These are phyloP conservation scores for Cutaneotrichosporon spelunceum DNA, from an alignment of 1,284 basidiomycete genomes.

Conservation along the genomic window DNA sequence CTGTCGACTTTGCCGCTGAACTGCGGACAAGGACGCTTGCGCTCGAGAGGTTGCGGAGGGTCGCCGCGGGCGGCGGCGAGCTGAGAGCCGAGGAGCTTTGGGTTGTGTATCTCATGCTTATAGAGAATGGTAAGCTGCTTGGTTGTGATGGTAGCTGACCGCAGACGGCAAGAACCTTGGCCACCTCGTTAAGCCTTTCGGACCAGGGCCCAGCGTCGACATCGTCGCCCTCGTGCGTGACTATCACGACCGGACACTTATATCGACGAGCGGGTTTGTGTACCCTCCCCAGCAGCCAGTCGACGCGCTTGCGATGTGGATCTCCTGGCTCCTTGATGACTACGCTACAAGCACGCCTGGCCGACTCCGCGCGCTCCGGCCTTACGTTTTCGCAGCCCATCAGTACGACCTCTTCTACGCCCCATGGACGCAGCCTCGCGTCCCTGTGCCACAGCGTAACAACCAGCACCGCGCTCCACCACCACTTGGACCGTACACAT, in stretches of 20 bases:
- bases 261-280: conserved; percentile 18
- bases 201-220: conserved; percentile 26
- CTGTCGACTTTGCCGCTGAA: conserved; percentile 31
- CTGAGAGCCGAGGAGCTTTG: conserved; percentile 54
- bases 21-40: conserved; percentile 36
- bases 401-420: conserved; percentile 56
- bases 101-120: conserved; percentile 62
- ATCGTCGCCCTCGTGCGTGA: conserved; percentile 12
- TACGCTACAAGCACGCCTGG: conserved; percentile 29
- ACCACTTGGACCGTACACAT: conserved; percentile 29
- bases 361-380: conserved; percentile 24
- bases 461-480: conserved; percentile 30
- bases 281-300: conserved; percentile 50
- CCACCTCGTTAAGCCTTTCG: conserved; percentile 58
- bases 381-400: conserved; percentile 55
- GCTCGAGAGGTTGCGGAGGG: conserved; percentile 27
- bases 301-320: conserved; percentile 53
- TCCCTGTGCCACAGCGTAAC: conserved; percentile 33
- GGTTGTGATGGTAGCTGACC: conserved; percentile 5
- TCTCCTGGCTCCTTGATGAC: conserved; percentile 51
- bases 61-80: neutral
- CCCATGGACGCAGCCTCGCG: conserved; percentile 54
- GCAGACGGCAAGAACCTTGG: conserved; percentile 63
- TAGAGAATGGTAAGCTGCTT: conserved; percentile 59
- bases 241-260: conserved; percentile 12